A percentile compares a stretch with the other conserved stretches of the same genome.
phyloP scores from a whole-genome alignment of 208 protist genomes.

The Strigomonas galati region DNA sequence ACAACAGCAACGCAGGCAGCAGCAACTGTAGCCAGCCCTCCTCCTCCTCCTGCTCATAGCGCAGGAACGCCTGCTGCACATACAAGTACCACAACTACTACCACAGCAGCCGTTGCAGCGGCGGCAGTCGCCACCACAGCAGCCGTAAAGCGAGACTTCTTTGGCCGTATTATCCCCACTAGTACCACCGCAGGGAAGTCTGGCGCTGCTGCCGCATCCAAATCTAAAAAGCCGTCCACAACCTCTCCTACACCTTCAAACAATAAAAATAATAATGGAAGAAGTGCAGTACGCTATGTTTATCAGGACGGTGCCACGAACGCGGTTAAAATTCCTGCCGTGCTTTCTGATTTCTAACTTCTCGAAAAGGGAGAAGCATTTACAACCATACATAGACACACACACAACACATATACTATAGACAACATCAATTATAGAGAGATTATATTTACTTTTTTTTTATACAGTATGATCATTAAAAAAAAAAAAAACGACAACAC shows the following conservation, averaged over 20 bases:
- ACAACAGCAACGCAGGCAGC: background rate
- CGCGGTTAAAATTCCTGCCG: conserved; percentile 72
- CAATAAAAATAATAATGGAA: background rate
- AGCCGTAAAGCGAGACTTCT: conserved; percentile 55
- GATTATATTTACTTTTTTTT: background rate
- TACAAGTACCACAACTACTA: too few relatives aligned
- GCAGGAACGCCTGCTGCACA: too few relatives aligned
- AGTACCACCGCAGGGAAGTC: conserved; percentile 6
- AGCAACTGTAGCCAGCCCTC: too few relatives aligned
- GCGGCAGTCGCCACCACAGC: background rate
- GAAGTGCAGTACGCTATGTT: conserved; percentile 37
- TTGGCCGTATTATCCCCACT: conserved; percentile 46
- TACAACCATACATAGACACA: too few relatives aligned
- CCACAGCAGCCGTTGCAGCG: too few relatives aligned
- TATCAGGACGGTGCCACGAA: conserved; percentile 85
- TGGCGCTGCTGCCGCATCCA: background rate
- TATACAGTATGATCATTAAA: conserved; percentile 1
- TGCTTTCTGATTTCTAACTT: conserved; percentile 54
- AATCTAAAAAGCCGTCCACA: background rate
- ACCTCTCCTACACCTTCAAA: background rate
- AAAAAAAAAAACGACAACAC: background rate
- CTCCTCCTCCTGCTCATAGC: too few relatives aligned
- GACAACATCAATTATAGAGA: background rate
- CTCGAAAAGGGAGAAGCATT: too few relatives aligned
- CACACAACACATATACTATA: too few relatives aligned